Evolutionary conservation across 805 yeast genomes (phyloP), one percentile per base, ranked within the genome.

Genomic region (Nakazawaea wickerhamii): DNA sequence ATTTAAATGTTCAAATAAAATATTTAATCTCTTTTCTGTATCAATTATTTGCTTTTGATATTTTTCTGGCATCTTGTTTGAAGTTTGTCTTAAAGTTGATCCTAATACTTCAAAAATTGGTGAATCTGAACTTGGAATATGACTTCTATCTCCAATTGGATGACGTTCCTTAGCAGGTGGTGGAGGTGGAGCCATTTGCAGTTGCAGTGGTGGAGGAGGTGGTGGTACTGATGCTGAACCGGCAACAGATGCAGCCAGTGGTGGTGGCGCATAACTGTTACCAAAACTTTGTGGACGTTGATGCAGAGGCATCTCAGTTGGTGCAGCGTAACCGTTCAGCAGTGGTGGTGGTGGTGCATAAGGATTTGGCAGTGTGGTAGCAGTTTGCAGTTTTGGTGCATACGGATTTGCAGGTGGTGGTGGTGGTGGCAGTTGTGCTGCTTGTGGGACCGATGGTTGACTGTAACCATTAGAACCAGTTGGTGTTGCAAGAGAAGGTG

Each of bases 1-100:
- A 58, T 84, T 83, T 64, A 93, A 73, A 52, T 81, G 88, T 51
- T 81, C 89, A 58, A 74, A 88, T 48, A 93, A 67, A 40, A 87
- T 73, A 48, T 78, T 74, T 44, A 93, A 64, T 60, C 98, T 78
- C 67, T 84, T 83, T 52, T 81, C 91, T 57, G 95, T 79, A 59
- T 91, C 98, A 36, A 64, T 67, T 40, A 84, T 73, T 55, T 88
- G 96, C 48, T 78, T 82, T 21, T 73, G 60, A 55, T 76, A 87
- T 57, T 77, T 79, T 38, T 78, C 84, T 20, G 96, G 95, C 33
- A 88, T 75, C 35, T 70, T 67, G 14, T 95, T 91, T 52, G 80
- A 75, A 14, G 87, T 79, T 23, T 77, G 70, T 21, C 68, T 74
- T 51, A 87, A 60, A 50, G 78, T 79, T 4, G 63, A 57, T 11